Conservation (phyloP, 805 yeast genomes). For the Saturnispora dispora region DNA sequence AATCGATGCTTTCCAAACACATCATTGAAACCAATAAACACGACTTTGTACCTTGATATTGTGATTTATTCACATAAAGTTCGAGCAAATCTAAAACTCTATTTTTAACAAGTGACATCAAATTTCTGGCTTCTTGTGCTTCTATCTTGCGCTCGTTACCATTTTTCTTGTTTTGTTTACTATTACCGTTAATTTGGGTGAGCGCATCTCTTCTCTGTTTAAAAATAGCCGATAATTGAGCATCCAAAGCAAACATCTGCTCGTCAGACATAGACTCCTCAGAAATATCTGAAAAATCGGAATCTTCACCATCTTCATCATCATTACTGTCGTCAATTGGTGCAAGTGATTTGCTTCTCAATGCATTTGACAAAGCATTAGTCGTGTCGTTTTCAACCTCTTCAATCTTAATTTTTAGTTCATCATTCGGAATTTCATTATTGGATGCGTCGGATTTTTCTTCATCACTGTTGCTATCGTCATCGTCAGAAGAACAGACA, state of each 20-base stretch:
- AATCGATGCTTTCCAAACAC: conserved; percentile 3
- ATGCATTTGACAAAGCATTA: conserved; percentile 57
- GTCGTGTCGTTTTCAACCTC: conserved; percentile 40
- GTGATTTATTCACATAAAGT: conserved; percentile 35
- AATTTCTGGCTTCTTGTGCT: conserved; percentile 69
- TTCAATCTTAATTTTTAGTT: conserved; percentile 28
- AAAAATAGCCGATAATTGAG: conserved; percentile 73
- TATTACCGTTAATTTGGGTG: conserved; percentile 34
- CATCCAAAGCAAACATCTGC: conserved; percentile 91
- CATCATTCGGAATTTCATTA: conserved; percentile 28
- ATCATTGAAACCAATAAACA: conserved; percentile 6
- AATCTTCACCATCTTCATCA: conserved; percentile 31
- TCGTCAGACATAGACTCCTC: conserved; percentile 91
- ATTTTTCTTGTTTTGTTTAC: conserved; percentile 10
- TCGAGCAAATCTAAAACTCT: conserved; percentile 74
- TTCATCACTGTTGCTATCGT: conserved; percentile 12
- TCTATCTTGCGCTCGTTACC: conserved; percentile 67
- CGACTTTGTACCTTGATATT: conserved; percentile 3
- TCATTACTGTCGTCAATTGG: conserved; percentile 8
- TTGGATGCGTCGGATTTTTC: conserved; percentile 27
- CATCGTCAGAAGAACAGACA: conserved; percentile 8
- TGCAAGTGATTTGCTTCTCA: conserved; percentile 39
- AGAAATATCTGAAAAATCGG: conserved; percentile 43
- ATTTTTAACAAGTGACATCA: conserved; percentile 68
- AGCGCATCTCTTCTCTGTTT: conserved; percentile 69